Evolutionary conservation across 306 rosid genomes (phyloP).

Genomic region (Pachyrhizus erosus): DNA sequence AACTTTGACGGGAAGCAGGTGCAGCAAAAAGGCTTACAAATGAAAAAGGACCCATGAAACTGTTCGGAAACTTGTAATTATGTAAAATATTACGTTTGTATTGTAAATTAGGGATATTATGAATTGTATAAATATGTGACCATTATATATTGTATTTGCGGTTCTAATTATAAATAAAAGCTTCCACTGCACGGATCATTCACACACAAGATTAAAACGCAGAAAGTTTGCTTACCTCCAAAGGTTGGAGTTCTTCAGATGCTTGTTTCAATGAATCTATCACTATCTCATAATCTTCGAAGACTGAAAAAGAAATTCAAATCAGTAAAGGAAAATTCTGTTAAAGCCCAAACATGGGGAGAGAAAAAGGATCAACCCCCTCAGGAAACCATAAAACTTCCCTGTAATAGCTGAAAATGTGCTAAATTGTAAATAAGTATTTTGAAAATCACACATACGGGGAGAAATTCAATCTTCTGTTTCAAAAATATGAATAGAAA

Average conservation of each 20-base stretch:
- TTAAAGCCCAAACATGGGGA: not conserved
- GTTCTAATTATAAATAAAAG: not conserved
- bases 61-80: not conserved
- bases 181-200: not conserved
- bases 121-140: not conserved
- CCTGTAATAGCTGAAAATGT: not conserved
- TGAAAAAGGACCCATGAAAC: not conserved
- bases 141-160: not conserved
- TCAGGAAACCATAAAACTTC: constrained; percentile 2
- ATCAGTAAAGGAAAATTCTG: constrained; percentile 25
- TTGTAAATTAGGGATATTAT: not conserved
- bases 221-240: constrained; percentile 70
- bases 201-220: constrained; percentile 4
- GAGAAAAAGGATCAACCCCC: not conserved
- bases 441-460: not conserved
- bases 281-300: constrained; percentile 61
- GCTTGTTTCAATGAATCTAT: constrained; percentile 85
- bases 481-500: not conserved
- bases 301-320: constrained; percentile 53
- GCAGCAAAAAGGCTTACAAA: not conserved
- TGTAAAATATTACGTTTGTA: not conserved
- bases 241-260: constrained; percentile 78
- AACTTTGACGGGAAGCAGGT: not conserved
- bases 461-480: not conserved
- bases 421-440: not conserved